These are phyloP conservation scores for Cardamine occulta DNA, from an alignment of 345 rosid genomes.

Conservation along the genomic window DNA sequence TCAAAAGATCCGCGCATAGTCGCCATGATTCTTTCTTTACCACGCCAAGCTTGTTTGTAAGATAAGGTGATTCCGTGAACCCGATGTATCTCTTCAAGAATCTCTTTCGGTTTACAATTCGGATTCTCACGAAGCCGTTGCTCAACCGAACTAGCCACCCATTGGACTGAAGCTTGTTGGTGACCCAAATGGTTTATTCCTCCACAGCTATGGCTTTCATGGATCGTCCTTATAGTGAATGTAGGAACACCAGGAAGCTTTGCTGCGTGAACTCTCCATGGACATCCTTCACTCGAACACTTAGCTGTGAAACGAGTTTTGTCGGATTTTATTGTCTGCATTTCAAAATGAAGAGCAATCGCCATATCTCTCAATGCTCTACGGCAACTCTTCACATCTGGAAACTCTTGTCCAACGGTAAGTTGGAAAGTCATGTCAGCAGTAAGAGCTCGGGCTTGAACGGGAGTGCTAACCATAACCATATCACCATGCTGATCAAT, in stretches of 20 bases:
- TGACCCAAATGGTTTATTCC: conserved; percentile 97
- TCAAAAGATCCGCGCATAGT: conserved; percentile 99
- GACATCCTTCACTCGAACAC: conserved; percentile 97
- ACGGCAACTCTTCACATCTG: conserved; percentile 95
- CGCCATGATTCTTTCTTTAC: conserved; percentile 97
- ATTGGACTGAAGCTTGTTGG: conserved; percentile 98
- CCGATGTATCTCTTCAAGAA: conserved; percentile 95
- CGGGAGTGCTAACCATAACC: conserved; percentile 55
- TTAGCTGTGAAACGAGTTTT: conserved; percentile 97
- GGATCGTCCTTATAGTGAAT: conserved; percentile 91
- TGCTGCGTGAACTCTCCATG: conserved; percentile 98
- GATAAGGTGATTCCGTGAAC: conserved; percentile 92
- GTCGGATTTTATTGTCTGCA: conserved; percentile 98
- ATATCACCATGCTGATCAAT: conserved; percentile 69
- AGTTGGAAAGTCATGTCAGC: conserved; percentile 59
- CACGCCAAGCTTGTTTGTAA: conserved; percentile 99
- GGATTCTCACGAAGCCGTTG: conserved; percentile 92
- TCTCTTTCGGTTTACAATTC: conserved; percentile 94
- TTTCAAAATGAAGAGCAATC: conserved; percentile 95
- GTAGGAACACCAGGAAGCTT: conserved; percentile 98
- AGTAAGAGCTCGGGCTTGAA: conserved; percentile 72
- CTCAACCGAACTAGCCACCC: conserved; percentile 97
- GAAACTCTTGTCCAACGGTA: conserved; percentile 93
- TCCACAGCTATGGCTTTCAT: conserved; percentile 85
- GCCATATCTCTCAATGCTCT: conserved; percentile 96